Conservation (phyloP, 2,329 filamentous ascomycete genomes). For the Diplocarpon mali region DNA sequence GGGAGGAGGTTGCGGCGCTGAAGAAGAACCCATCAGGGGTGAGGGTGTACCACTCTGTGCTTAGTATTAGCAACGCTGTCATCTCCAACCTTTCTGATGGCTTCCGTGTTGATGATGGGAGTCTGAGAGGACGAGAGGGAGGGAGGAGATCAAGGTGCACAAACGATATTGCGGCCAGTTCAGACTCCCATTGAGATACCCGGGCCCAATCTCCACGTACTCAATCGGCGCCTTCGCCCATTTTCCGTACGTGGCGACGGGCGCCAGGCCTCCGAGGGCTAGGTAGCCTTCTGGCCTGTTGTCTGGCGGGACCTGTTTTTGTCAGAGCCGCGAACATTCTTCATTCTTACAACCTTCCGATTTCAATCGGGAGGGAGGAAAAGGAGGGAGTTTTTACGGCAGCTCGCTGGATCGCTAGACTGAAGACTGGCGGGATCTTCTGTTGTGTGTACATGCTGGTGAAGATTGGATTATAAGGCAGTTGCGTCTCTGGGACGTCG, state of each 20-base stretch:
- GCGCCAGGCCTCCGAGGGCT: constrained; percentile 38
- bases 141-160: neutral
- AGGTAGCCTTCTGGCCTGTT: constrained; percentile 32
- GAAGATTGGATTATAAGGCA: constrained; percentile 39
- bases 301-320: neutral
- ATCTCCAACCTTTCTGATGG: neutral
- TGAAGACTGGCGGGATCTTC: constrained; percentile 35
- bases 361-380: no score
- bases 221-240: constrained; percentile 14
- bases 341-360: no score
- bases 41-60: constrained; percentile 10
- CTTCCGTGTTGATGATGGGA: neutral
- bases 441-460: constrained; percentile 36
- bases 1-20: neutral
- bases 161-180: constrained; percentile 5
- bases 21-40: constrained; percentile 10
- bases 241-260: constrained; percentile 24
- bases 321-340: no score
- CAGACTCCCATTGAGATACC: neutral
- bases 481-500: neutral
- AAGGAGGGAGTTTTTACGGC: neutral
- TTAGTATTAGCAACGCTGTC: neutral
- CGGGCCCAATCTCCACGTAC: constrained; percentile 3
- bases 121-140: neutral
- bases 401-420: constrained; percentile 33